Evolutionary conservation across 1,284 basidiomycete species (phyloP).

Genomic region (Puccinia polysora): DNA sequence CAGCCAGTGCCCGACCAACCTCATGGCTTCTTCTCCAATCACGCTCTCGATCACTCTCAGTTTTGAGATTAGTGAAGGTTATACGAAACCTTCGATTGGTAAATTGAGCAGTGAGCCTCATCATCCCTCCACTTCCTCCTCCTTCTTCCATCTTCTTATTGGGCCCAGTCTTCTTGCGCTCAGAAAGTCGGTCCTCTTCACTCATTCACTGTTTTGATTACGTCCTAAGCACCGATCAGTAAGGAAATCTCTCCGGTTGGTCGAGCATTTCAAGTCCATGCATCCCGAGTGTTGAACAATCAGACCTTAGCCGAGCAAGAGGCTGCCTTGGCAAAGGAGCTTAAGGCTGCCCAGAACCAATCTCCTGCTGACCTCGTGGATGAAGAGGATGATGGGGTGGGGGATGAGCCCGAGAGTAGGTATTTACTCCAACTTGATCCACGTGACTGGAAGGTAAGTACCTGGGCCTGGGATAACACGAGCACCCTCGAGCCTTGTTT

Average conservation of each 20-base stretch:
- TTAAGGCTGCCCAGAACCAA: slow-evolving; percentile 58
- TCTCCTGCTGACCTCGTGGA: slow-evolving; percentile 60
- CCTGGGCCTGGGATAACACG: neutral
- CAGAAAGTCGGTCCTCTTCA: neutral
- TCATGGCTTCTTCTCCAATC: no score
- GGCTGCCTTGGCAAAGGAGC: slow-evolving; percentile 29
- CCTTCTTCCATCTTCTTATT: neutral
- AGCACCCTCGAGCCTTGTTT: no score
- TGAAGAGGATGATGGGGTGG: slow-evolving; percentile 74
- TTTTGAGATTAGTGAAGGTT: slow-evolving; percentile 22
- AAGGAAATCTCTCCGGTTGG: slow-evolving; percentile 23
- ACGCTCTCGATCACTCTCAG: slow-evolving; percentile 46
- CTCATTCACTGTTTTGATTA: neutral
- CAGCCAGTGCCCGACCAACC: no score
- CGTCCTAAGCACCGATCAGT: neutral
- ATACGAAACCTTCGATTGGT: slow-evolving; percentile 19
- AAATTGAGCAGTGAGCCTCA: slow-evolving; percentile 24
- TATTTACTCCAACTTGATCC: slow-evolving; percentile 75
- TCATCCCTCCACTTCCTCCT: no score
- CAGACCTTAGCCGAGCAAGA: slow-evolving; percentile 33
- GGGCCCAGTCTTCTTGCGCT: neutral
- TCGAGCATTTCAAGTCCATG: slow-evolving; percentile 22
- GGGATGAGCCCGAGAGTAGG: slow-evolving; percentile 78
- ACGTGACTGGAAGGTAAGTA: slow-evolving; percentile 90
- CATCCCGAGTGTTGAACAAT: slow-evolving; percentile 18